phyloP scores from a whole-genome alignment of 495 filamentous ascomycete species.

The Neurospora sp. region DNA sequence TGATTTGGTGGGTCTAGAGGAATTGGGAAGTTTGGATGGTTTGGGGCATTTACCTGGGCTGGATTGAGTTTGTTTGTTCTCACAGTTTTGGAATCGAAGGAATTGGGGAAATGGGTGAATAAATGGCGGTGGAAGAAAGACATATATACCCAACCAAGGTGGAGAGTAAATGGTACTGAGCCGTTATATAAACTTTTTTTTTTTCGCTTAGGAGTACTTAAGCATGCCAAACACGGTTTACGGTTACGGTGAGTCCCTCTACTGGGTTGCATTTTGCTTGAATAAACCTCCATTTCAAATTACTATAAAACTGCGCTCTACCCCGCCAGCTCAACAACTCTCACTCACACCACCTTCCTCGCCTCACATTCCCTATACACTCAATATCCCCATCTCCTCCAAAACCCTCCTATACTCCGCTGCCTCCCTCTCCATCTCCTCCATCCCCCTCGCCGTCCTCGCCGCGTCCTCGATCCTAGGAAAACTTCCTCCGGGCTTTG shows the following conservation, averaged over 20 bases:
- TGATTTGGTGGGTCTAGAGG: constrained; percentile 14
- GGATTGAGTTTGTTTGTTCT: constrained; percentile 7
- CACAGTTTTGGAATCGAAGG: not conserved
- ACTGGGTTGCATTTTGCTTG: not conserved
- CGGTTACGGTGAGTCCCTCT: not conserved
- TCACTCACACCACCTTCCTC: not conserved
- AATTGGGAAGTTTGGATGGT: constrained; percentile 13
- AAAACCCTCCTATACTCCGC: constrained; percentile 42
- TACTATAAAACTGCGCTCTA: not conserved
- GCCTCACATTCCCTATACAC: not conserved
- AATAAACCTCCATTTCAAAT: not conserved
- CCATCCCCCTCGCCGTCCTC: constrained; percentile 55
- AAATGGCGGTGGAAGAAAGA: not conserved
- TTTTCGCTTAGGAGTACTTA: not conserved
- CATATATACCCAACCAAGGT: not conserved
- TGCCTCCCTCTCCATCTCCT: constrained; percentile 78
- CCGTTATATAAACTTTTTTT: not conserved
- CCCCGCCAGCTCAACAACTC: not conserved
- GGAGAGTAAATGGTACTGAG: not conserved
- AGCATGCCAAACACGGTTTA: not conserved
- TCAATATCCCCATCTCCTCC: constrained; percentile 19
- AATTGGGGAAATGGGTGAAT: not conserved
- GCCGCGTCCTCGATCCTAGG: constrained; percentile 53
- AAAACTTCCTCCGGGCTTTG: constrained; percentile 35
- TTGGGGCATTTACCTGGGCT: constrained; percentile 21